phyloP scores from a whole-genome alignment of 345 rosid species.

The Hypericum androsaemum region DNA sequence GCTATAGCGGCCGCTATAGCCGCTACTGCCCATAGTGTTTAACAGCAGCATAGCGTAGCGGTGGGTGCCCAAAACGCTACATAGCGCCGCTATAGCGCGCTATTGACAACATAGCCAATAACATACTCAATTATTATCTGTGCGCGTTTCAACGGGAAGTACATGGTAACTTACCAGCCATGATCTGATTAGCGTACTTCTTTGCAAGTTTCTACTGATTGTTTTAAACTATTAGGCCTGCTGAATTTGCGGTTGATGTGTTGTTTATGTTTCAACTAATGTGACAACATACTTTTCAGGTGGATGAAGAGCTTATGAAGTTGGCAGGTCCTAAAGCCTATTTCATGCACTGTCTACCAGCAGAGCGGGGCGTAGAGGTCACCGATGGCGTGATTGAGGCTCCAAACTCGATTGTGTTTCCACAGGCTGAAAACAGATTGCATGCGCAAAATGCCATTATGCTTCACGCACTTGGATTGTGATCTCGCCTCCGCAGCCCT shows the following conservation, averaged over 20 bases:
- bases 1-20: too few species aligned
- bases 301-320: constrained; percentile 76
- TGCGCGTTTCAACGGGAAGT: too few species aligned
- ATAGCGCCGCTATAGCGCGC: too few species aligned
- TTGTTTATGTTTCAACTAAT: background rate
- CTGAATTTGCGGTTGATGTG: background rate
- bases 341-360: constrained; percentile 99
- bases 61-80: too few species aligned
- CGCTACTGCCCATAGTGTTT: too few species aligned
- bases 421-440: constrained; percentile 94
- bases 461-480: constrained; percentile 62
- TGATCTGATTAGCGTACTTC: too few species aligned
- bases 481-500: background rate
- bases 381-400: constrained; percentile 83
- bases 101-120: too few species aligned
- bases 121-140: too few species aligned
- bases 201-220: too few species aligned
- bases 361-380: constrained; percentile 90
- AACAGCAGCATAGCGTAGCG: too few species aligned
- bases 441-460: constrained; percentile 87
- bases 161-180: too few species aligned
- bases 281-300: constrained; percentile 31
- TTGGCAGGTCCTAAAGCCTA: constrained; percentile 76
- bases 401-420: constrained; percentile 80
- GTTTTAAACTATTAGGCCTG: too few species aligned